Conservation (phyloP, 805 yeast species). For the Candida stauntonica region DNA sequence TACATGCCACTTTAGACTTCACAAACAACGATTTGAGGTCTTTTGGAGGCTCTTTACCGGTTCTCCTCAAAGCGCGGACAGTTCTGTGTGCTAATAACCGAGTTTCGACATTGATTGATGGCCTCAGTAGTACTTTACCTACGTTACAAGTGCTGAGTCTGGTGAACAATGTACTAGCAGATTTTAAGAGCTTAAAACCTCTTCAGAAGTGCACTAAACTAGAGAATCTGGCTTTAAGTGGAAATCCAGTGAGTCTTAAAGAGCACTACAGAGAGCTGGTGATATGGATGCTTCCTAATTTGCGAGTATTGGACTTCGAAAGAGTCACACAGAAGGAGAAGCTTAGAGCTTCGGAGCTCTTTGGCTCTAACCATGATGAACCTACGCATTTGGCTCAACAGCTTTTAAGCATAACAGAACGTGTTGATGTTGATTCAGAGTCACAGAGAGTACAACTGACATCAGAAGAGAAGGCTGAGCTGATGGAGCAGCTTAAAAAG, state of each 20-base stretch:
- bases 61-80: constrained; percentile 40
- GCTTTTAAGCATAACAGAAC: constrained; percentile 4
- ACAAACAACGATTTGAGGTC: constrained; percentile 67
- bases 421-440: constrained; percentile 1
- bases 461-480: constrained; percentile 44
- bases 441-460: constrained; percentile 37
- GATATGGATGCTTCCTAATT: constrained; percentile 57
- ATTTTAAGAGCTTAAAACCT: constrained; percentile 39
- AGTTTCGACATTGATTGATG: constrained; percentile 39
- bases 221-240: constrained; percentile 45
- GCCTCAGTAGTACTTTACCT: constrained; percentile 35
- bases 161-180: constrained; percentile 44
- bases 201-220: constrained; percentile 39
- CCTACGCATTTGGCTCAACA: constrained; percentile 10
- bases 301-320: constrained; percentile 64
- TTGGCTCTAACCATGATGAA: constrained; percentile 31
- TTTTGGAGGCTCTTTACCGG: constrained; percentile 45
- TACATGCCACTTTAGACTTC: constrained; percentile 56
- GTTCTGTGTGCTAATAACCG: constrained; percentile 62
- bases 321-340: constrained; percentile 57
- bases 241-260: constrained; percentile 50
- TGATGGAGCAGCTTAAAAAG: constrained; percentile 49
- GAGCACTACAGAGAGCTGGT: constrained; percentile 56
- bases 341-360: constrained; percentile 37
- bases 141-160: constrained; percentile 50